Evolutionary conservation across 495 filamentous ascomycete genomes (phyloP).

Genomic region (Hypoxylon cercidicola): DNA sequence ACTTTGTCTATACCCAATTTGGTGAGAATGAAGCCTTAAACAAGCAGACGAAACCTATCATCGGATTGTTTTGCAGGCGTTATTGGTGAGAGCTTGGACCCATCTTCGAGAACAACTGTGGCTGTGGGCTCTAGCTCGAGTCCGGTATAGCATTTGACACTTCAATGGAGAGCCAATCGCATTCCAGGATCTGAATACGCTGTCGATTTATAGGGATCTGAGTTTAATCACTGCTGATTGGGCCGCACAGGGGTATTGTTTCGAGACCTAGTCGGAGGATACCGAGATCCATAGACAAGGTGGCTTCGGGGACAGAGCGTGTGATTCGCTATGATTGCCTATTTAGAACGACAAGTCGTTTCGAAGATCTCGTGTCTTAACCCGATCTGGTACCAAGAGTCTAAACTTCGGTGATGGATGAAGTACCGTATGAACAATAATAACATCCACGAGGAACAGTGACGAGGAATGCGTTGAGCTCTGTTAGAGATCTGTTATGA

Average conservation of each 20-base stretch:
- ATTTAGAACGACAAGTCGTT: conserved; percentile 8
- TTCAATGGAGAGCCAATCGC: conserved; percentile 38
- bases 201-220: conserved; percentile 12
- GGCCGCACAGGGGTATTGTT: conserved; percentile 21
- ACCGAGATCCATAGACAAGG: neutral
- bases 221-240: conserved; percentile 14
- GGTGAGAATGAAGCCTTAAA: conserved; percentile 21
- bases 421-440: too few relatives aligned
- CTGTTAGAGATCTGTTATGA: too few relatives aligned
- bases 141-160: conserved; percentile 25
- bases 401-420: too few relatives aligned
- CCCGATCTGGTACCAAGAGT: too few relatives aligned
- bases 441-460: too few relatives aligned
- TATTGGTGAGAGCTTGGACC: conserved; percentile 5
- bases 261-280: conserved; percentile 24
- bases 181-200: conserved; percentile 21
- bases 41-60: conserved; percentile 19
- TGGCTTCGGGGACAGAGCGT: neutral
- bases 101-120: conserved; percentile 12
- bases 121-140: conserved; percentile 20
- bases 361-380: too few relatives aligned
- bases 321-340: conserved; percentile 31
- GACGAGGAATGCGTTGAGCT: too few relatives aligned
- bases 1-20: conserved; percentile 15
- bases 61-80: conserved; percentile 1